These are phyloP conservation scores for Pseudogymnoascus sp. DNA, from an alignment of 2,329 filamentous ascomycete genomes.

Conservation along the genomic window DNA sequence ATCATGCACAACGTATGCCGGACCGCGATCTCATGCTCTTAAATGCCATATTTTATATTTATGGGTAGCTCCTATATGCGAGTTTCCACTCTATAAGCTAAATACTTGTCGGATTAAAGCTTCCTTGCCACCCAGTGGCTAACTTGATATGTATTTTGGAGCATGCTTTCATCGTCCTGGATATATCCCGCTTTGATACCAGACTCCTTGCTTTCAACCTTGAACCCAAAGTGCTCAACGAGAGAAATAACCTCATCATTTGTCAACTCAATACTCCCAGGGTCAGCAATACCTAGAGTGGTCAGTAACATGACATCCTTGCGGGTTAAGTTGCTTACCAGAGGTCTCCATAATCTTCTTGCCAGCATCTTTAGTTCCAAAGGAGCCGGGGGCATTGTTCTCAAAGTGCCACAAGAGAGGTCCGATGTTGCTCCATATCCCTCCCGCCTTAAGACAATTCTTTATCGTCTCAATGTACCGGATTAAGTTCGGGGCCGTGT, in stretches of 20 bases:
- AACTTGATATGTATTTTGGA: slow-evolving; percentile 73
- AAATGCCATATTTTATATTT: neutral
- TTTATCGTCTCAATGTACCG: slow-evolving; percentile 79
- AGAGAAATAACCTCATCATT: slow-evolving; percentile 80
- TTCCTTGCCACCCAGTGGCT: slow-evolving; percentile 85
- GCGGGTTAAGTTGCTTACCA: neutral
- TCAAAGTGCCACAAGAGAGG: slow-evolving; percentile 96
- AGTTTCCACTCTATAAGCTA: neutral
- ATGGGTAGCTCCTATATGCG: slow-evolving; percentile 11
- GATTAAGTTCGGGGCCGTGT: slow-evolving; percentile 90
- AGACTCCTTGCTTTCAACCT: slow-evolving; percentile 55
- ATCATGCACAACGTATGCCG: neutral
- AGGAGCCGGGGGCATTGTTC: slow-evolving; percentile 56
- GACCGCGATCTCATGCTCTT: neutral
- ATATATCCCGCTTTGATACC: slow-evolving; percentile 75
- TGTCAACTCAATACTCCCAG: slow-evolving; percentile 82
- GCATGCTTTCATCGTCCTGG: slow-evolving; percentile 75
- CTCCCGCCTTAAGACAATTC: slow-evolving; percentile 69
- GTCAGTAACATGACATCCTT: slow-evolving; percentile 2
- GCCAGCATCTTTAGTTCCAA: slow-evolving; percentile 30
- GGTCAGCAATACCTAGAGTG: slow-evolving; percentile 67
- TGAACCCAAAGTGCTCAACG: slow-evolving; percentile 69
- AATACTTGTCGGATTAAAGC: slow-evolving; percentile 24
- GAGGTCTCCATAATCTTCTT: neutral
- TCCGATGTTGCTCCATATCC: slow-evolving; percentile 82